These are phyloP conservation scores for Colletotrichum viniferum DNA, from an alignment of 2,329 filamentous ascomycete species.

Conservation along the genomic window DNA sequence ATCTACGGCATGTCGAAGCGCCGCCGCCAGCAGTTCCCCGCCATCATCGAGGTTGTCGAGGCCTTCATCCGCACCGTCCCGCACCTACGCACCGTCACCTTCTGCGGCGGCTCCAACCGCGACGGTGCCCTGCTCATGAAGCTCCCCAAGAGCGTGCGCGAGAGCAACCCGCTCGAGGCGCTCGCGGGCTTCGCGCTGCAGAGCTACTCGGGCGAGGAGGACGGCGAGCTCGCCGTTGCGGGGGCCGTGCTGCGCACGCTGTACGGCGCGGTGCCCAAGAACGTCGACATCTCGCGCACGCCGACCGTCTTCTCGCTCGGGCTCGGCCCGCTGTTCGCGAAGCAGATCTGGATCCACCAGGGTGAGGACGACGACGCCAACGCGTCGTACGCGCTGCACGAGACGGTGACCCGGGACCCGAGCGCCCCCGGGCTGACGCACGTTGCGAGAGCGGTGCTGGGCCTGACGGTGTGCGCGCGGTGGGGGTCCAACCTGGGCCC, in stretches of 20 bases:
- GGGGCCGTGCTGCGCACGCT: constrained; percentile 43
- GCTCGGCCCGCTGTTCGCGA: constrained; percentile 49
- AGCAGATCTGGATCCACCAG: constrained; percentile 55
- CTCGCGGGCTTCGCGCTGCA: constrained; percentile 25
- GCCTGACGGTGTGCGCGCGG: constrained; percentile 72
- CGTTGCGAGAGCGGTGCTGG: constrained; percentile 71
- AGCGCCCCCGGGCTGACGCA: constrained; percentile 77
- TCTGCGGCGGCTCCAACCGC: constrained; percentile 86
- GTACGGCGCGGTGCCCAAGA: constrained; percentile 44
- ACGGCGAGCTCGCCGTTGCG: constrained; percentile 32
- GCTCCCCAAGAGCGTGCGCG: constrained; percentile 62
- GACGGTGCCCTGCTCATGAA: constrained; percentile 82
- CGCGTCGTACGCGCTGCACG: constrained; percentile 73
- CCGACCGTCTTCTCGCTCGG: constrained; percentile 48
- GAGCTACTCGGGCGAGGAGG: not conserved
- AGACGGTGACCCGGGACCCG: constrained; percentile 71
- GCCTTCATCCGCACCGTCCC: constrained; percentile 74
- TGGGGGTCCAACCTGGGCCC: constrained; percentile 69
- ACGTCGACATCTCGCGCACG: constrained; percentile 36
- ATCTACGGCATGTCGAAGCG: constrained; percentile 82
- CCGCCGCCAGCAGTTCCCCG: constrained; percentile 80
- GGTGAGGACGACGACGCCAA: constrained; percentile 57
- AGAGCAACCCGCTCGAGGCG: constrained; percentile 66
- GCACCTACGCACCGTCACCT: constrained; percentile 74
- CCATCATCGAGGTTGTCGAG: constrained; percentile 80